phyloP scores from a whole-genome alignment of 106 monocot genomes.

The Narthecium ossifragum region DNA sequence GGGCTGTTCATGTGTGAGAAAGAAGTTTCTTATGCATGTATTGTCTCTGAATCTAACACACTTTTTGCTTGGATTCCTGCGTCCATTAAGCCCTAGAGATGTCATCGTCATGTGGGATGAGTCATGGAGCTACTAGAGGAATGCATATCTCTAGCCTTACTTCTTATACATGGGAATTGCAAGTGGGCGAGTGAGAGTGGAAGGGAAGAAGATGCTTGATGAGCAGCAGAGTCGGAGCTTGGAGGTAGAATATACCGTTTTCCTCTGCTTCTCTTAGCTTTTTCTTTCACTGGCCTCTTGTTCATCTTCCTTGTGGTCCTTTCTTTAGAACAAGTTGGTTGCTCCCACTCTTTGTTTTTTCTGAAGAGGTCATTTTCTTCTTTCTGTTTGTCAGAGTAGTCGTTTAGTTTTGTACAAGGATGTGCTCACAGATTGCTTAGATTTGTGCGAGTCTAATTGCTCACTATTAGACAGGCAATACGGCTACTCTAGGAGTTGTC shows the following conservation, averaged over 20 bases:
- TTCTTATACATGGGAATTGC: background rate
- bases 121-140: background rate
- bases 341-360: background rate
- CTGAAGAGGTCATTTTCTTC: too few species aligned
- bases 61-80: background rate
- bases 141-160: background rate
- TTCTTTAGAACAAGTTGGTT: background rate
- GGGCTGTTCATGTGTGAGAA: background rate
- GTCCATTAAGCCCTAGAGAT: background rate
- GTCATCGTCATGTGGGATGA: background rate
- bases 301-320: background rate
- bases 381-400: too few species aligned
- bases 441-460: too few species aligned
- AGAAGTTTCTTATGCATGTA: background rate
- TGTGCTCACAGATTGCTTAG: too few species aligned
- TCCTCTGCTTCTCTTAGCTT: background rate
- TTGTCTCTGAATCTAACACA: background rate
- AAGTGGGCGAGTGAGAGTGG: too few species aligned
- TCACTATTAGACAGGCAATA: too few species aligned
- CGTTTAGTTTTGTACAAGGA: too few species aligned
- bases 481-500: too few species aligned
- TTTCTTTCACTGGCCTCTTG: background rate
- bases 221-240: background rate
- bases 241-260: background rate
- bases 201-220: conserved; percentile 6